Conservation (phyloP, 495 filamentous ascomycete species). For the Penicillium egyptiacum region DNA sequence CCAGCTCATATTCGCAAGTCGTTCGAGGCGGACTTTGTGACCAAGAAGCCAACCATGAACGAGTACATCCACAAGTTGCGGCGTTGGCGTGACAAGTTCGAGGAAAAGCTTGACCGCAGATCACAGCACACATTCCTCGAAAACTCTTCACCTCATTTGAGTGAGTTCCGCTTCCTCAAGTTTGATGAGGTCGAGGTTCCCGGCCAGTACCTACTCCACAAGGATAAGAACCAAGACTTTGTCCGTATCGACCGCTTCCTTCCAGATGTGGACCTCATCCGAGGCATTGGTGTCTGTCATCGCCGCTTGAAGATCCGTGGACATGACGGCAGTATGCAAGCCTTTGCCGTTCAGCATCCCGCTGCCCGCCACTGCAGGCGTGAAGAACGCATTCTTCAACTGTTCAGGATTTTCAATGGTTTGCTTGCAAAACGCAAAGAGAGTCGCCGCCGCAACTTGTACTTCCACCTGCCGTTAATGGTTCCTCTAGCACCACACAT, state of each 20-base stretch:
- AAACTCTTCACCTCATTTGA: slow-evolving; percentile 79
- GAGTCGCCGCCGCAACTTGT: slow-evolving; percentile 85
- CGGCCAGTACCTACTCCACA: slow-evolving; percentile 93
- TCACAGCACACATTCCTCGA: slow-evolving; percentile 69
- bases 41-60: slow-evolving; percentile 89
- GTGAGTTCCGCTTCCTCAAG: slow-evolving; percentile 94
- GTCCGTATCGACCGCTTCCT: slow-evolving; percentile 95
- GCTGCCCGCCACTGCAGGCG: slow-evolving; percentile 86
- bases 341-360: slow-evolving; percentile 94
- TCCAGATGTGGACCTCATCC: slow-evolving; percentile 87
- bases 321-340: slow-evolving; percentile 93
- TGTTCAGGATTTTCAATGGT: slow-evolving; percentile 98
- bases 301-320: slow-evolving; percentile 92
- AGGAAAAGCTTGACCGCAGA: slow-evolving; percentile 94
- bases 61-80: slow-evolving; percentile 97
- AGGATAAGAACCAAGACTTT: slow-evolving; percentile 98
- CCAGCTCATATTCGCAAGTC: slow-evolving; percentile 88
- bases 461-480: slow-evolving; percentile 94
- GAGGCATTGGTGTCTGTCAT: slow-evolving; percentile 84
- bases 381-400: slow-evolving; percentile 90
- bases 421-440: slow-evolving; percentile 88
- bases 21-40: slow-evolving; percentile 94
- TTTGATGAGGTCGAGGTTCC: slow-evolving; percentile 98
- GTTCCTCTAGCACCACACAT: slow-evolving; percentile 91
- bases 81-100: slow-evolving; percentile 95